These are phyloP conservation scores for Colletotrichum limetticola DNA, from an alignment of 2,329 filamentous ascomycete species.

Conservation along the genomic window DNA sequence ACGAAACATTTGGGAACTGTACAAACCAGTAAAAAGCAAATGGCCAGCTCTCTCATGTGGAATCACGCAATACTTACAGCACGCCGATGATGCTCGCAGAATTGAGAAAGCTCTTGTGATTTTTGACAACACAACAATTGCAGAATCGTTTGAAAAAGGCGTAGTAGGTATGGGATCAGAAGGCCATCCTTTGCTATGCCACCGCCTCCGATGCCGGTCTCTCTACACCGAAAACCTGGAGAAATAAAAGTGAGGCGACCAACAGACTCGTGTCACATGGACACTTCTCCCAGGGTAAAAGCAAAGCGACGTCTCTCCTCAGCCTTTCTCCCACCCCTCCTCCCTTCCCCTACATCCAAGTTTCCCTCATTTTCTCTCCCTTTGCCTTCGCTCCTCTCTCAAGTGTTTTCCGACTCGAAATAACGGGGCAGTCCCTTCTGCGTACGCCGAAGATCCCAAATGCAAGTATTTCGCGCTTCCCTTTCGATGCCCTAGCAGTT, in stretches of 20 bases:
- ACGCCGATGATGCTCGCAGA: not conserved
- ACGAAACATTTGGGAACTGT: not conserved
- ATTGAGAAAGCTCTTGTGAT: not conserved
- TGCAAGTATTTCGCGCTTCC: slow-evolving; percentile 31
- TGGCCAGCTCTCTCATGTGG: not conserved
- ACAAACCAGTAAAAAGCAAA: not conserved
- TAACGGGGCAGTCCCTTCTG: slow-evolving; percentile 33
- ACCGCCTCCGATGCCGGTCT: not conserved
- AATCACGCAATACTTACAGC: not conserved
- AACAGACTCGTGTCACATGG: not conserved
- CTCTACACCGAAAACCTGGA: slow-evolving; percentile 6
- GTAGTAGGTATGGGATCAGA: slow-evolving; percentile 14
- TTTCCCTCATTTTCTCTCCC: not conserved
- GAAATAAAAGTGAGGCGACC: not conserved
- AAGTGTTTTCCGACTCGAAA: slow-evolving; percentile 28
- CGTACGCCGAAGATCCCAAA: slow-evolving; percentile 35
- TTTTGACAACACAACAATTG: not conserved
- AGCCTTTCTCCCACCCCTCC: not conserved
- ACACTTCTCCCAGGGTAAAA: not conserved
- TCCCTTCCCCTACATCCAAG: slow-evolving; percentile 1
- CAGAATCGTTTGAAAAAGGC: not conserved
- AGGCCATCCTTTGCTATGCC: not conserved
- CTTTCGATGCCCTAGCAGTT: slow-evolving; percentile 17
- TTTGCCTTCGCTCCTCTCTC: not conserved
- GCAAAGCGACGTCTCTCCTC: not conserved